These are phyloP conservation scores for Suillus tomentosus DNA, from an alignment of 768 basidiomycete genomes.

Conservation along the genomic window DNA sequence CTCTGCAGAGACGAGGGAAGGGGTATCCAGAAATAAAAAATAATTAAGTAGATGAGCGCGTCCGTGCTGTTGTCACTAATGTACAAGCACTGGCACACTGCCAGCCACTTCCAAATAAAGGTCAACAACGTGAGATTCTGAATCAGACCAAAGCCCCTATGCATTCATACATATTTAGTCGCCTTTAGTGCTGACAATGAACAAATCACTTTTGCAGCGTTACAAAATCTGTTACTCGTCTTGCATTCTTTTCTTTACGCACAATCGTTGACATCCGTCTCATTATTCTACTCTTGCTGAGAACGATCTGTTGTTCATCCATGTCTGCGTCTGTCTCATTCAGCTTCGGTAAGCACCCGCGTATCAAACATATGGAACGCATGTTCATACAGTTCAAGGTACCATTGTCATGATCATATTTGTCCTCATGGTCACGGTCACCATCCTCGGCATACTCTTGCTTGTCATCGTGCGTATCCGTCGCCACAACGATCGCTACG, in stretches of 20 bases:
- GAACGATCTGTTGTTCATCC: background rate
- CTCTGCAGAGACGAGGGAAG: background rate
- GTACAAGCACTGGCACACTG: background rate
- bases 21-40: slow-evolving; percentile 7
- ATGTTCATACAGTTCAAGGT: background rate
- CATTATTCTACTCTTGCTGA: background rate
- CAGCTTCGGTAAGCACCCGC: background rate
- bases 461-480: slow-evolving; percentile 2
- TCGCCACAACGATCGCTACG: background rate
- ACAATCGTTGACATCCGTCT: too few relatives aligned
- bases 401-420: background rate
- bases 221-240: background rate
- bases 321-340: background rate
- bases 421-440: slow-evolving; percentile 2
- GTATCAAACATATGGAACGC: background rate
- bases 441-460: slow-evolving; percentile 5
- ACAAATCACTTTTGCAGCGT: background rate
- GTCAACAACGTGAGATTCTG: background rate
- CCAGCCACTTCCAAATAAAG: slow-evolving; percentile 7
- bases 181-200: background rate
- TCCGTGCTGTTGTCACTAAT: background rate
- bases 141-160: slow-evolving; percentile 2
- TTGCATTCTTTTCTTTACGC: background rate
- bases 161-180: background rate
- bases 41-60: slow-evolving; percentile 8